phyloP scores from a whole-genome alignment of 1,284 basidiomycete species.

The Cronartium quercuum region DNA sequence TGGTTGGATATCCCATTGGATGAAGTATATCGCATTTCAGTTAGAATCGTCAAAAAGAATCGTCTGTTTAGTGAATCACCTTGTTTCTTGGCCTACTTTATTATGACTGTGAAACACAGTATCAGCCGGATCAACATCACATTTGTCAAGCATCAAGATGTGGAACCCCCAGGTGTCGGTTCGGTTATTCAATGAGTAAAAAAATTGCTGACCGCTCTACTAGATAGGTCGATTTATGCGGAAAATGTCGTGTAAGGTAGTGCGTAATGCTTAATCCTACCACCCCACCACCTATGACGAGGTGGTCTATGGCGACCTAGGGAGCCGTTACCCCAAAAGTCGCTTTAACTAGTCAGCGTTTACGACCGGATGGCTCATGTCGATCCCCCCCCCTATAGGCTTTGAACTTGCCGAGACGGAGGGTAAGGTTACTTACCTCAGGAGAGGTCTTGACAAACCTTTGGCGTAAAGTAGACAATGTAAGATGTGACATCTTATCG shows the following conservation, averaged over 20 bases:
- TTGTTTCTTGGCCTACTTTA: slow-evolving; percentile 66
- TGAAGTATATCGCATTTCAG: not conserved
- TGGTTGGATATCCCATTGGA: not conserved
- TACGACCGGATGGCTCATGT: not conserved
- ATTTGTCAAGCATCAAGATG: slow-evolving; percentile 36
- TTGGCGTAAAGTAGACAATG: not conserved
- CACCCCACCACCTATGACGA: slow-evolving; percentile 82
- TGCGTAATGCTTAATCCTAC: slow-evolving; percentile 78
- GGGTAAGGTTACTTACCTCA: slow-evolving; percentile 1
- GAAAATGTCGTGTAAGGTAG: slow-evolving; percentile 63
- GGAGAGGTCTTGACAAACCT: not conserved
- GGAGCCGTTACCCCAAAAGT: too few species aligned
- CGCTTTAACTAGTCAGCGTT: not conserved
- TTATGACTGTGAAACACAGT: slow-evolving; percentile 24
- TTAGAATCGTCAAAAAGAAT: not conserved
- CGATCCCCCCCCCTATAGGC: not conserved
- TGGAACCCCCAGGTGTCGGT: not conserved
- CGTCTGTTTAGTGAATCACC: slow-evolving; percentile 53
- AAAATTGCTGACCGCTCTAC: slow-evolving; percentile 66
- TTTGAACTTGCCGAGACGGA: not conserved
- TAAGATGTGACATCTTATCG: not conserved
- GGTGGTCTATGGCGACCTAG: slow-evolving; percentile 61
- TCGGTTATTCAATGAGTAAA: not conserved
- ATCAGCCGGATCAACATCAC: not conserved
- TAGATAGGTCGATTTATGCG: slow-evolving; percentile 69